A percentile compares a stretch with the other conserved stretches of the same genome.
Evolutionary conservation across 2,329 filamentous ascomycete genomes (phyloP).

Genomic region (Sclerotinia trifoliorum): DNA sequence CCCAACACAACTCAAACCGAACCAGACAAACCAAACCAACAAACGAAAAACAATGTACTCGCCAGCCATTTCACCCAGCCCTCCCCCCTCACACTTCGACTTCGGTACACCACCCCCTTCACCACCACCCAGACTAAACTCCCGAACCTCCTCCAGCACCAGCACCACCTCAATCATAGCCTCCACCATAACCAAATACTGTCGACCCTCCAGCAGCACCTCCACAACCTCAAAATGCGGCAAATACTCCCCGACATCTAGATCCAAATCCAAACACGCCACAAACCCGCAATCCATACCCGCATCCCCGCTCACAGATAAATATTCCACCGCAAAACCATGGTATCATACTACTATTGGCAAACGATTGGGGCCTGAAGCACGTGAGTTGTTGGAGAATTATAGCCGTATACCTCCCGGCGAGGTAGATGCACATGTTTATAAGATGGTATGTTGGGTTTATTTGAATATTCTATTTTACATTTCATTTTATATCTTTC

Average conservation of each 20-base stretch:
- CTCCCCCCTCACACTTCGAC: not conserved
- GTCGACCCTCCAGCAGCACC: not conserved
- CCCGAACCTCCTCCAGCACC: too few species aligned
- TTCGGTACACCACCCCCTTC: conserved; percentile 5
- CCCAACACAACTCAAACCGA: too few species aligned
- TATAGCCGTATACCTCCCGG: conserved; percentile 27
- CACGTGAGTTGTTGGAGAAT: conserved; percentile 28
- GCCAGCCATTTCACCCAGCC: not conserved
- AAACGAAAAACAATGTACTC: too few species aligned
- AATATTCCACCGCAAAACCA: conserved; percentile 18
- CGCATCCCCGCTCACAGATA: not conserved
- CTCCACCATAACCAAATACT: not conserved
- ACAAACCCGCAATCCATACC: not conserved
- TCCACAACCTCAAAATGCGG: too few species aligned
- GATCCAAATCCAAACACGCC: not conserved
- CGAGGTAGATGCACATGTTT: conserved; percentile 29
- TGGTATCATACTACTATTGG: conserved; percentile 16
- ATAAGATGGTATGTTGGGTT: conserved; percentile 25
- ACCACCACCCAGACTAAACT: not conserved
- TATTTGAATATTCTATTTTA: too few species aligned
- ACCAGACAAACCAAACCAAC: too few species aligned
- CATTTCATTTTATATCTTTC: not conserved
- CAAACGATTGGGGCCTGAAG: conserved; percentile 9
- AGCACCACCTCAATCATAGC: not conserved
- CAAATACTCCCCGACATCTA: too few species aligned